Percentiles rank a stretch among this genome's conserved stretches.
Evolutionary conservation across 1,284 basidiomycete species (phyloP).

Genomic region (Leccinum griseonigrum): DNA sequence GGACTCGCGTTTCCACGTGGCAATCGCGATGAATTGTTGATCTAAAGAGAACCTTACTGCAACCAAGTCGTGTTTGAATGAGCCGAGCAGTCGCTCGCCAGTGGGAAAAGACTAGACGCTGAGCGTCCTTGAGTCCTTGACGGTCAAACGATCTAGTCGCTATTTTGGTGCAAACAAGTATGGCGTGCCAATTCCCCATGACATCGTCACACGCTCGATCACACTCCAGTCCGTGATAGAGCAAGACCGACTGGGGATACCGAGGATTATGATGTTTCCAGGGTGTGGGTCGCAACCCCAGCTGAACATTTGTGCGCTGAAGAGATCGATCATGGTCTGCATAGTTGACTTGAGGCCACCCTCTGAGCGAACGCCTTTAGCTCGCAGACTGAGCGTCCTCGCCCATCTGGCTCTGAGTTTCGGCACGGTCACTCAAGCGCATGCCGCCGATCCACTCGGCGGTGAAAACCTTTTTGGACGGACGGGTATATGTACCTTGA

Average conservation of each 20-base stretch:
- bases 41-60: too few species aligned
- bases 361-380: conserved; percentile 39
- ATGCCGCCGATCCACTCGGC: conserved; percentile 88
- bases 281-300: conserved; percentile 87
- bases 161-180: conserved; percentile 60
- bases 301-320: conserved; percentile 82
- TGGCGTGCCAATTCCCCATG: conserved; percentile 80
- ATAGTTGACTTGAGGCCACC: conserved; percentile 68
- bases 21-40: too few species aligned
- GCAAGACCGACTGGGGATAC: conserved; percentile 77
- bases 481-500: conserved; percentile 77
- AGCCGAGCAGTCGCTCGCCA: too few species aligned
- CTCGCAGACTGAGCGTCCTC: conserved; percentile 29
- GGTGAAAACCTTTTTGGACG: conserved; percentile 77
- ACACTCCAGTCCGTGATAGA: conserved; percentile 79
- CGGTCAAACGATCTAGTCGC: too few species aligned
- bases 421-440: conserved; percentile 67
- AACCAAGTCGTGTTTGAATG: too few species aligned
- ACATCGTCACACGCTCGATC: conserved; percentile 59
- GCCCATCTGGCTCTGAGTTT: conserved; percentile 57
- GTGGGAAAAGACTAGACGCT: too few species aligned
- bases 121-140: too few species aligned
- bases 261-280: conserved; percentile 78
- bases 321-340: conserved; percentile 80
- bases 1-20: too few species aligned